A percentile compares a stretch with the other conserved stretches of the same genome.
Conservation (phyloP, 2,329 filamentous ascomycete genomes). For the Falciphora oryzae region DNA sequence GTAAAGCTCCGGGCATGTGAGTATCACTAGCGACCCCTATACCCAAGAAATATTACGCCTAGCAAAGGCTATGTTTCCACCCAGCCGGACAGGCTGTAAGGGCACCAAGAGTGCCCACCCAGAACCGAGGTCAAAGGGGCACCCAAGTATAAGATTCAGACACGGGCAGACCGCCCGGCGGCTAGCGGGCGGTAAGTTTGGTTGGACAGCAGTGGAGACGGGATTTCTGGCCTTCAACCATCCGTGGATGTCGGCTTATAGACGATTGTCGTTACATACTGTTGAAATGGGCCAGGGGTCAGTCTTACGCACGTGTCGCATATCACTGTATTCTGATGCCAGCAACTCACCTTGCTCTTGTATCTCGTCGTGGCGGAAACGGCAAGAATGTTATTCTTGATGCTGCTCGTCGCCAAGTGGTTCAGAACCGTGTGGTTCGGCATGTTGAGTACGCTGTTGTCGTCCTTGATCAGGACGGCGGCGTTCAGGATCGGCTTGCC, state of each 20-base stretch:
- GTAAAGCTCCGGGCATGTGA: background rate
- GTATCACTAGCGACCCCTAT: background rate
- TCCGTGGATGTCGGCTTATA: conserved; percentile 70
- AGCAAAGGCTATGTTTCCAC: background rate
- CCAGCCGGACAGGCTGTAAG: background rate
- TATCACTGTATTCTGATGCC: background rate
- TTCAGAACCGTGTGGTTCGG: conserved; percentile 97
- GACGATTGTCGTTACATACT: conserved; percentile 97
- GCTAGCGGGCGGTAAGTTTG: no score
- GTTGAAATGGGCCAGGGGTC: conserved; percentile 13
- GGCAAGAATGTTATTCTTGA: conserved; percentile 91
- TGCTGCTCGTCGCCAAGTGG: conserved; percentile 93
- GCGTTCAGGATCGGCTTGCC: conserved; percentile 93
- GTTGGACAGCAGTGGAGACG: background rate
- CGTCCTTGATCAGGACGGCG: conserved; percentile 88
- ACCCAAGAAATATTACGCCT: background rate
- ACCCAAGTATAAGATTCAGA: background rate
- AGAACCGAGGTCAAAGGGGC: background rate
- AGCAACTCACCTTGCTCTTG: conserved; percentile 71
- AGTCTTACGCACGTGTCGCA: background rate
- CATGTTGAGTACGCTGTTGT: conserved; percentile 94
- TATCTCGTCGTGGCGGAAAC: conserved; percentile 97
- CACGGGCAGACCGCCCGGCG: background rate
- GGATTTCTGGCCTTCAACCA: background rate
- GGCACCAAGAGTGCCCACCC: background rate